Percentiles rank a stretch among this genome's conserved stretches.
Evolutionary conservation across 176 grass and related monocot genomes (phyloP).

Genomic region (Rhynchospora pubera): DNA sequence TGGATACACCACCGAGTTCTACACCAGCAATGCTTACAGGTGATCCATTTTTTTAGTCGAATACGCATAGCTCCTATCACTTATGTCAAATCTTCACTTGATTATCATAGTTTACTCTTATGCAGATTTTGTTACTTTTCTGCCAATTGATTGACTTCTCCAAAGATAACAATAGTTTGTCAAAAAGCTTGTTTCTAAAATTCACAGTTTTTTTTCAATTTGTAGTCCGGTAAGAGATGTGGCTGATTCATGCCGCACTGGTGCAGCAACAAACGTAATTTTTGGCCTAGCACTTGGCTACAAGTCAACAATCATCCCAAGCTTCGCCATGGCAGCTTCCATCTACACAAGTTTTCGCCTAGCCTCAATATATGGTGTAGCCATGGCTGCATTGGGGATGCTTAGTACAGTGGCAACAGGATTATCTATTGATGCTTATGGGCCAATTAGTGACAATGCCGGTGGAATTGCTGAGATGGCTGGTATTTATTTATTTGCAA

Average conservation of each 20-base stretch:
- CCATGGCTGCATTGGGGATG: slow-evolving; percentile 66
- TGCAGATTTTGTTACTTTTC: background rate
- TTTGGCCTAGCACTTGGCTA: slow-evolving; percentile 72
- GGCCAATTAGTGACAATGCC: slow-evolving; percentile 76
- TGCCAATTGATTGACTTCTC: background rate
- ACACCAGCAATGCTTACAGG: slow-evolving; percentile 66
- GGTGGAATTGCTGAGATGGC: slow-evolving; percentile 85
- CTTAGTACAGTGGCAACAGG: slow-evolving; percentile 78
- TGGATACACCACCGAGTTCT: slow-evolving; percentile 68
- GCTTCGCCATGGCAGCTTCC: slow-evolving; percentile 41
- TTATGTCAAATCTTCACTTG: background rate
- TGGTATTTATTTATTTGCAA: slow-evolving; percentile 6
- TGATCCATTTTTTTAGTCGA: slow-evolving; percentile 12
- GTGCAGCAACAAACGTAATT: slow-evolving; percentile 83
- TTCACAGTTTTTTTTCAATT: background rate
- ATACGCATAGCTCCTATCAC: background rate
- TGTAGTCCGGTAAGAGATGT: slow-evolving; percentile 50
- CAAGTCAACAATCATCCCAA: slow-evolving; percentile 70
- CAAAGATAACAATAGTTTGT: background rate
- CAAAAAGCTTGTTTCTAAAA: background rate
- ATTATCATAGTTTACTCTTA: background rate
- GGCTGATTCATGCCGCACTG: slow-evolving; percentile 60
- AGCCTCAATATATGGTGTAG: slow-evolving; percentile 67
- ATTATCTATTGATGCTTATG: slow-evolving; percentile 65
- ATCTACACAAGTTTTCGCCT: slow-evolving; percentile 55